Evolutionary conservation across 257 asterid species (phyloP).

Genomic region (Capsicum baccatum): DNA sequence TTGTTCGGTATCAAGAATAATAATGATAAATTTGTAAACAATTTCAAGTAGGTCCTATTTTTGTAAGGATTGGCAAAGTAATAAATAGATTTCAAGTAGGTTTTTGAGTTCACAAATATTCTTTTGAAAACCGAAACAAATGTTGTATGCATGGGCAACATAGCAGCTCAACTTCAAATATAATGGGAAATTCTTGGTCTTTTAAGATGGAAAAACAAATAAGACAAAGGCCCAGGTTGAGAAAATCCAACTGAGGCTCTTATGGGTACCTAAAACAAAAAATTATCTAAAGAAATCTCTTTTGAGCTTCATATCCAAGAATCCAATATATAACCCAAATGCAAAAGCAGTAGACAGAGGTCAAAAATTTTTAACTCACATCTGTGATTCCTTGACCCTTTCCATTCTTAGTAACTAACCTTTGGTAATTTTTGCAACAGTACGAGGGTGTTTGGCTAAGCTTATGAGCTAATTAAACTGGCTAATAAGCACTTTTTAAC

Average conservation of each 20-base stretch:
- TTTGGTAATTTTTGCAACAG: neutral
- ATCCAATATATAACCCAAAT: conserved; percentile 15
- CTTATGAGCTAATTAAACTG: too few relatives aligned
- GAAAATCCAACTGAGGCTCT: neutral
- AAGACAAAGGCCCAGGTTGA: neutral
- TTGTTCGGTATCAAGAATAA: too few relatives aligned
- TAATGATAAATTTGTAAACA: too few relatives aligned
- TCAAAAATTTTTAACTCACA: neutral
- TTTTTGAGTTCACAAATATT: neutral
- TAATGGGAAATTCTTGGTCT: neutral
- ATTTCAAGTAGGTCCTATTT: neutral
- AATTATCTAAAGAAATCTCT: neutral
- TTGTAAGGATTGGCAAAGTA: neutral
- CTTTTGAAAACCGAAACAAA: neutral
- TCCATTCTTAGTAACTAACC: neutral
- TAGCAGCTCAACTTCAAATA: conserved; percentile 12
- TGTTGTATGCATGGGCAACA: neutral
- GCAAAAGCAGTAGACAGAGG: neutral
- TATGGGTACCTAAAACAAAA: neutral
- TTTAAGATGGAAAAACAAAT: neutral
- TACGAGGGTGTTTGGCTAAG: neutral
- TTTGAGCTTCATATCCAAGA: neutral
- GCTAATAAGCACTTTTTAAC: too few relatives aligned
- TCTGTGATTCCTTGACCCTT: neutral
- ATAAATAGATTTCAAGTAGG: conserved; percentile 8